Base-by-base conservation (phyloP, 2,329 filamentous ascomycete species). In the Venturia pyrina region DNA sequence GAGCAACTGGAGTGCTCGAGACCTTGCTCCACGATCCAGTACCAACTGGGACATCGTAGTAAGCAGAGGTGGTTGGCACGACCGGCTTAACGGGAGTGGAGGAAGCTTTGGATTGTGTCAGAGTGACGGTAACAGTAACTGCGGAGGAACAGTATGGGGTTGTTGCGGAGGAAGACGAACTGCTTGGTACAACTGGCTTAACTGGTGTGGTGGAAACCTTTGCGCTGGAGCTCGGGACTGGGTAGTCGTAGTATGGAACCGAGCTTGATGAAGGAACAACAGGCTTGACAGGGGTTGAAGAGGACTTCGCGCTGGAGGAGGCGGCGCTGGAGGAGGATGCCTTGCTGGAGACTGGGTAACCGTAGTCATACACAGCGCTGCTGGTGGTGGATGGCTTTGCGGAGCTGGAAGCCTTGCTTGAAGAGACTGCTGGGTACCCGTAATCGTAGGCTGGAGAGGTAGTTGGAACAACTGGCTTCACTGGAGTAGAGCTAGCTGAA, bases 111-210 rank as follows among this genome's bases (percentile, higher is more conserved):
- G 62, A 46, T 48, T 53, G 46, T 44, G 43, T 37, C 46, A 41
- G 53, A 41, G 48, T 41, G 63, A 41, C 63, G 28, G 63, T 65
- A 13, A 65, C 63, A 7, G 63, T 65, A 32, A 65, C 63, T 32
- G 63, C 53, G 53, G 53, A 59, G 15, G 53, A 37, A 50, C 53
- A 65, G 63, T 44, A 48, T 50, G 43, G 41, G 46, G 62, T 63
- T 19, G 32, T 28, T 32, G 21, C 43, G 61, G 40, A 63, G 43
- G 41, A 63, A 41, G 41, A 64, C 34, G 62, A 50, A 50, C 43
- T 40, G 15, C 21, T 44, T 15, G 37, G 21, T 17, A 44, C 62
- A 53, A 50, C 46, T 32, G 62, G 24, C 60, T 62, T 62, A 3
- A 64, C 62, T 32, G 62, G 62, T 2, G 62, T 50, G 44, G 62